phyloP scores from a whole-genome alignment of 2,329 filamentous ascomycete genomes.

The Aspergillus ochraceoroseus region DNA sequence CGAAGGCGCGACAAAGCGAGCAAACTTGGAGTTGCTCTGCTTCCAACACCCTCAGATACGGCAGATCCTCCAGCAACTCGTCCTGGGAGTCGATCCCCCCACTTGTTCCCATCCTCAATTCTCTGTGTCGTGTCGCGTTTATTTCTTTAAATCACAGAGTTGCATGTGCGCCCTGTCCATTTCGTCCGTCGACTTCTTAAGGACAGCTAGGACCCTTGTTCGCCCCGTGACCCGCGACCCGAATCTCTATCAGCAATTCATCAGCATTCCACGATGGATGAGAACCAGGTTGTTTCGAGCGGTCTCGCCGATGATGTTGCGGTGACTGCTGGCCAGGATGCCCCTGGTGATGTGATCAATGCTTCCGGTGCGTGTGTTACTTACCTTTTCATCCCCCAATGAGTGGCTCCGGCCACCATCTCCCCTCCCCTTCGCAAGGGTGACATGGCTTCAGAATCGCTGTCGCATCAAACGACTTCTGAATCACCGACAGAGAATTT shows the following conservation, averaged over 20 bases:
- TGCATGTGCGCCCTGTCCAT: slow-evolving; percentile 14
- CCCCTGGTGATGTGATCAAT: slow-evolving; percentile 27
- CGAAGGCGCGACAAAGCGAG: slow-evolving; percentile 30
- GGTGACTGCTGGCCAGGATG: slow-evolving; percentile 27
- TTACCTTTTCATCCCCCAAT: slow-evolving; percentile 13
- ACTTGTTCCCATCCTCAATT: slow-evolving; percentile 2
- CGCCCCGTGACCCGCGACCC: slow-evolving; percentile 29
- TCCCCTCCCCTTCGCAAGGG: slow-evolving; percentile 19
- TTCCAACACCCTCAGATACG: slow-evolving; percentile 22
- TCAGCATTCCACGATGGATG: slow-evolving; percentile 35
- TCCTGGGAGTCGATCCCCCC: slow-evolving; percentile 10
- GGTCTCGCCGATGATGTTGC: slow-evolving; percentile 30
- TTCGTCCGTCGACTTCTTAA: slow-evolving; percentile 14
- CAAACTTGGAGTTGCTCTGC: slow-evolving; percentile 25
- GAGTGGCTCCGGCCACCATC: slow-evolving; percentile 4
- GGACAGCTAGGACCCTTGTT: slow-evolving; percentile 30
- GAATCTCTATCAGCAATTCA: slow-evolving; percentile 24
- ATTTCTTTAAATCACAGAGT: slow-evolving; percentile 4
- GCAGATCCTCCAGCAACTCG: slow-evolving; percentile 10
- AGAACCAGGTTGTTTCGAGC: slow-evolving; percentile 27
- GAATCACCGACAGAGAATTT: slow-evolving; percentile 28
- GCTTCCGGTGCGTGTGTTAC: slow-evolving; percentile 33
- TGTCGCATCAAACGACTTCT: slow-evolving; percentile 33
- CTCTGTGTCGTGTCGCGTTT: slow-evolving; percentile 5
- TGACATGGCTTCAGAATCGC: slow-evolving; percentile 25